Percentiles rank a stretch among this genome's conserved stretches.
These are phyloP conservation scores for Yamadazyma buinensis DNA, from an alignment of 1,139 yeast species.

Conservation along the genomic window DNA sequence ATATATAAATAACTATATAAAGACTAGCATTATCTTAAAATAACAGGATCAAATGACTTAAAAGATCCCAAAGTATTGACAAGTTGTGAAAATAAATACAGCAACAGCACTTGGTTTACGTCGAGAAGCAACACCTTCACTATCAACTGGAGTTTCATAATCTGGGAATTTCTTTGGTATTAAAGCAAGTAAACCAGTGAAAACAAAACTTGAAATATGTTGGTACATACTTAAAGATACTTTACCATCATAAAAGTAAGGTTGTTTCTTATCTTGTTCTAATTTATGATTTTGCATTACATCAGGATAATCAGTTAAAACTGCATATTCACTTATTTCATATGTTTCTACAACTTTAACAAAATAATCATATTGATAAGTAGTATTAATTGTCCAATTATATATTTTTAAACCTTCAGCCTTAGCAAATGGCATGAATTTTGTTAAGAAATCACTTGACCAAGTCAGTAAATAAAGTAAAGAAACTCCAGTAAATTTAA, in stretches of 20 bases:
- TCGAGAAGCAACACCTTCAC: slow-evolving; percentile 9
- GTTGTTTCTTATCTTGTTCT: slow-evolving; percentile 1
- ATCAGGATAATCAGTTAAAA: slow-evolving; percentile 61
- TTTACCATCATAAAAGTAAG: not conserved
- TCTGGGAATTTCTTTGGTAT: not conserved
- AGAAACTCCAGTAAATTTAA: slow-evolving; percentile 37
- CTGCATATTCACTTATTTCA: slow-evolving; percentile 41
- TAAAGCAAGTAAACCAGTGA: not conserved
- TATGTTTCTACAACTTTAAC: slow-evolving; percentile 23
- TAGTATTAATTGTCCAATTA: slow-evolving; percentile 79
- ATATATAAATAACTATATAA: too few species aligned
- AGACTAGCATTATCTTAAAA: too few species aligned
- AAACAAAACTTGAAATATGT: slow-evolving; percentile 12
- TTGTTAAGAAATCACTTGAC: slow-evolving; percentile 32
- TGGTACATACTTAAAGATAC: not conserved
- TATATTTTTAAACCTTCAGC: slow-evolving; percentile 52
- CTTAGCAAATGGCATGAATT: slow-evolving; percentile 35
- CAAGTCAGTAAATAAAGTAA: slow-evolving; percentile 38
- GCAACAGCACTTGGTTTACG: slow-evolving; percentile 8
- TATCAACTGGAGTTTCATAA: slow-evolving; percentile 16
- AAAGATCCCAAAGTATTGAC: slow-evolving; percentile 32
- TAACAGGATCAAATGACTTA: too few species aligned
- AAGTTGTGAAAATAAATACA: slow-evolving; percentile 21
- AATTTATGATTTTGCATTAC: slow-evolving; percentile 22
- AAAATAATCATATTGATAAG: slow-evolving; percentile 45